A percentile compares a stretch with the other conserved stretches of the same genome.
Conservation (phyloP, 148 eudicot genomes). For the Chenopodium album region DNA sequence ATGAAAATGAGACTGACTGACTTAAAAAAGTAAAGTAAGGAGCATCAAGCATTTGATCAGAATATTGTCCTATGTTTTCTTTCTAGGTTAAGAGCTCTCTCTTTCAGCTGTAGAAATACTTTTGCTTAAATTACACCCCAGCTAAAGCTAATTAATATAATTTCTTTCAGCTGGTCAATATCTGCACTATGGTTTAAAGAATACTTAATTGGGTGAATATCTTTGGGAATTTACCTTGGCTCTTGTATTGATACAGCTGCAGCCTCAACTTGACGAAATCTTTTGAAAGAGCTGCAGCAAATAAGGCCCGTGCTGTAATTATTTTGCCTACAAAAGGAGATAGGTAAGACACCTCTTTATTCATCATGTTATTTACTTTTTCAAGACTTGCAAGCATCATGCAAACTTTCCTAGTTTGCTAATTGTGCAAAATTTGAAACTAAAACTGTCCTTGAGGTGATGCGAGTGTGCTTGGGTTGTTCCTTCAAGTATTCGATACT, state of each 20-base stretch:
- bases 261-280: slow-evolving; percentile 82
- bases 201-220: too few species aligned
- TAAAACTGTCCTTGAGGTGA: background rate
- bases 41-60: background rate
- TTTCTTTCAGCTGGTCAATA: background rate
- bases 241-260: slow-evolving; percentile 57
- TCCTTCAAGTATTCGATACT: background rate
- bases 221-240: slow-evolving; percentile 27
- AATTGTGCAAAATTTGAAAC: background rate
- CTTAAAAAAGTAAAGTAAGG: background rate
- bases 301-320: slow-evolving; percentile 85
- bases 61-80: background rate
- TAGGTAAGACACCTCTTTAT: slow-evolving; percentile 46
- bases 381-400: background rate
- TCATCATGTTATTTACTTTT: slow-evolving; percentile 10
- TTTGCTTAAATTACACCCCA: background rate
- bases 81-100: background rate
- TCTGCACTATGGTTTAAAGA: background rate
- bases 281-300: slow-evolving; percentile 94
- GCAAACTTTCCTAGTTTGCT: slow-evolving; percentile 1
- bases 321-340: slow-evolving; percentile 83
- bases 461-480: background rate
- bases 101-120: background rate
- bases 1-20: background rate
- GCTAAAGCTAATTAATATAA: background rate